Evolutionary conservation across 192 early-diverging fungal genomes (phyloP), one percentile per base, ranked within the genome.

Genomic region (Linnemannia exigua): DNA sequence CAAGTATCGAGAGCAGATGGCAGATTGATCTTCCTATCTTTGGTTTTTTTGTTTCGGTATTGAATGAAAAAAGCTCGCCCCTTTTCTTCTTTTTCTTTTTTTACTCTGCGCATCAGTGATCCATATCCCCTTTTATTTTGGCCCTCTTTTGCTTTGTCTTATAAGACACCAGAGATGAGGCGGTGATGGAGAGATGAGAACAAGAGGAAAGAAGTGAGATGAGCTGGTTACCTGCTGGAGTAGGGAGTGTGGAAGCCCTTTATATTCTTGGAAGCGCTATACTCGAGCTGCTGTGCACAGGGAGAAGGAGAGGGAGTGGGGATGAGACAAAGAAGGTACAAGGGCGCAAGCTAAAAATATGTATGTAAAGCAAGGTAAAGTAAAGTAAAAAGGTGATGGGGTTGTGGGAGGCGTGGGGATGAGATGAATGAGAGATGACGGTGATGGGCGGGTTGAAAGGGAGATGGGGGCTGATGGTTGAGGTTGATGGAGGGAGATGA

Each of bases 351-450:
- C 25, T 63, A 67, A 36, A 67, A 69, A 44, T 6, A 44, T 11
- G 37, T 69, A 38, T 69, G 36, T 69, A 41, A 69, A 71, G 25
- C 15, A 48, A 54, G 58, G 33, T 41, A 35, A 74, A 38, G 33
- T 48, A 74, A n/a, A 54, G 20, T 44, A 54, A 19, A 48, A 58
- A 58, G 47, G 72, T 38, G 67, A 69, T 41, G 67, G 70, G 44
- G 70, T 46, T 28, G 25, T 28, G n/a, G 41, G 19, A n/a, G 46
- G 28, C 58, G n/a, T 15, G 70, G n/a, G 70, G 38, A 25, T 69
- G 70, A 71, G 46, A 17, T 5, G 25, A 15, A 63, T 44, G 68
- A 70, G 7, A 36, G 52, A 75, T 58, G 73, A 16, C 33, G 35
- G 58, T n/a, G 52, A 75, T 36, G 73, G 22, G 36, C 3, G 25